Evolutionary conservation across 129 eudicot genomes (phyloP), one percentile per base, ranked within the genome.

Genomic region (Gnaphalium uliginosum): DNA sequence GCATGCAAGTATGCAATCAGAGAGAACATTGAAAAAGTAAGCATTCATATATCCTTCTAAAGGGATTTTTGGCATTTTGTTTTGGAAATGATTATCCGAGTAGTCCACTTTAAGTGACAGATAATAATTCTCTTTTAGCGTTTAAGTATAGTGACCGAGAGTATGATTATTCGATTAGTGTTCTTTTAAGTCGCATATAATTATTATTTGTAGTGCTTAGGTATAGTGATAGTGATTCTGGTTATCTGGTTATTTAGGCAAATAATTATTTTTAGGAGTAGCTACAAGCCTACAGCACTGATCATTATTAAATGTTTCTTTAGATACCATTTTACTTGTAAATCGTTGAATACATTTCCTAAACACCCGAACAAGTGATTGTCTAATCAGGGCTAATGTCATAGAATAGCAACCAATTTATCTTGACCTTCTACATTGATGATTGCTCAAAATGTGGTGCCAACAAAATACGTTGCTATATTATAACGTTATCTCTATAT

Each of bases 1-100:
- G 86, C 96, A 4, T 89, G 96, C 92, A 89, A 89, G 72, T 89
- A 84, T 63, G 96, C 96, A 59, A 89, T 89, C 25, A 73, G 92
- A 79, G 92, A 89, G 85, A 89, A 83, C 72, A 89, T 89, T 68
- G 90, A 89, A 76, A 89, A 87, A 51, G 92, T 87, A 85, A 14
- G 85, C 58, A 25, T 62, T 21, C 3, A 6, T 29, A 37, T 17
- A 27, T 71, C 46, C 2, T 33, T 53, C 19, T 14, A 15, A n/a
- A 5, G 23, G 25, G 25, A 83, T 59, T 14, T 33, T 66, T 66
- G 43, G 13, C 71, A 66, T 19, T 35, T 9, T 66, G 51, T n/a
- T 66, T 32, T 66, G 22, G 23, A 59, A 21, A 13, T 59, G 65
- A 59, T 59, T 59, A 59, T 2, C 5, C 8, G 4, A 11, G 9